phyloP scores from a whole-genome alignment of 2,329 filamentous ascomycete species.

The Diaporthe citriasiana region DNA sequence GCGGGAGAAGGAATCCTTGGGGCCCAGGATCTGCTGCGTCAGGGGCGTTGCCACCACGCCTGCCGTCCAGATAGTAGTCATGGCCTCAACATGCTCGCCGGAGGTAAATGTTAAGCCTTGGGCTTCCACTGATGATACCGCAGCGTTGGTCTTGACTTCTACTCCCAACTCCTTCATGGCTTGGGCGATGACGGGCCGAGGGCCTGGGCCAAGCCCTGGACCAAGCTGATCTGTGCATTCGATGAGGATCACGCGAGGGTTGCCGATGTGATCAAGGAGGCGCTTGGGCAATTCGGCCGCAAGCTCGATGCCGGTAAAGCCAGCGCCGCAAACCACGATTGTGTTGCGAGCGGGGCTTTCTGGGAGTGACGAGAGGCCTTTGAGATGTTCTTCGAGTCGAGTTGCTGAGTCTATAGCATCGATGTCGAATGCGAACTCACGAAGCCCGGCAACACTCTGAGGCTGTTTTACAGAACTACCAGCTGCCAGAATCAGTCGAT shows the following conservation, averaged over 20 bases:
- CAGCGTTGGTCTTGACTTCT: background rate
- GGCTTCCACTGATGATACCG: constrained; percentile 15
- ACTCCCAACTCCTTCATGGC: background rate
- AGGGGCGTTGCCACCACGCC: constrained; percentile 18
- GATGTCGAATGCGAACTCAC: constrained; percentile 14
- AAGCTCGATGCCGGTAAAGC: constrained; percentile 17
- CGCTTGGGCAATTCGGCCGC: constrained; percentile 16
- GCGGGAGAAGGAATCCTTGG: background rate
- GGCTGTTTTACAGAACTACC: constrained; percentile 14
- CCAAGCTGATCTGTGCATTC: background rate
- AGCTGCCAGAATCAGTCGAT: constrained; percentile 20
- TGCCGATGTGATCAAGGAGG: constrained; percentile 1
- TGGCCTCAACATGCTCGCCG: constrained; percentile 4
- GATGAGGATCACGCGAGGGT: background rate
- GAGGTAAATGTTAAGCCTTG: background rate
- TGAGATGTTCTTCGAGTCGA: constrained; percentile 1
- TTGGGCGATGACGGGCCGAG: constrained; percentile 6
- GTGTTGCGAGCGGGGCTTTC: constrained; percentile 11
- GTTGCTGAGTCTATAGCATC: background rate
- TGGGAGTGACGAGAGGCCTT: background rate
- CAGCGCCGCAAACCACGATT: constrained; percentile 2
- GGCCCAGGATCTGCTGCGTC: background rate
- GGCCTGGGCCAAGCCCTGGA: background rate
- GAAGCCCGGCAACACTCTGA: background rate
- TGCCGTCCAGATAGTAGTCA: constrained; percentile 9